A percentile compares a stretch with the other conserved stretches of the same genome.
These are phyloP conservation scores for Alternaria arborescens DNA, from an alignment of 2,329 filamentous ascomycete species.

Conservation along the genomic window DNA sequence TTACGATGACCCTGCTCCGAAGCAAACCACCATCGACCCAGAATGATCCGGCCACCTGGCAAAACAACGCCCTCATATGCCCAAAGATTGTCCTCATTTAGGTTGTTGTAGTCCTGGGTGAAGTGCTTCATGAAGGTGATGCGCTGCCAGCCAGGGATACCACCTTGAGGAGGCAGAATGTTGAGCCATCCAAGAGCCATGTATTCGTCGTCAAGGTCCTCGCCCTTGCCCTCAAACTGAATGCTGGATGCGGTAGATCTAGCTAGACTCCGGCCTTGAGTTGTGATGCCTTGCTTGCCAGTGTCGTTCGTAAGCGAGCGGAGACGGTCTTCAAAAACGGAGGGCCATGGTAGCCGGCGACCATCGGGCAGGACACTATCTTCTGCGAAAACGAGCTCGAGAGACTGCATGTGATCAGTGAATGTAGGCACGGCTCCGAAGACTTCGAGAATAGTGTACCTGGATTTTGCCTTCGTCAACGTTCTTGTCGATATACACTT, in stretches of 20 bases:
- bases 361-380: conserved; percentile 15
- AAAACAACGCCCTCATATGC: conserved; percentile 60
- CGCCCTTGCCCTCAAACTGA: conserved; percentile 51
- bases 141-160: conserved; percentile 63
- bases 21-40: conserved; percentile 60
- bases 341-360: conserved; percentile 45
- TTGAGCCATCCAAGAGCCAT: conserved; percentile 59
- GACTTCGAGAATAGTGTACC: conserved; percentile 22
- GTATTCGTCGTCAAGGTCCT: conserved; percentile 48
- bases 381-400: conserved; percentile 45
- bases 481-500: conserved; percentile 43
- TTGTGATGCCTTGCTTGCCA: conserved; percentile 10
- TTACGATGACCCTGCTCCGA: conserved; percentile 31
- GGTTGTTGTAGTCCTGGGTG: conserved; percentile 37
- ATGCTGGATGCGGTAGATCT: conserved; percentile 28
- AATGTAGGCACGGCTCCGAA: background rate
- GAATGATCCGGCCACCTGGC: conserved; percentile 57
- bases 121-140: conserved; percentile 65
- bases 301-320: conserved; percentile 41
- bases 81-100: conserved; percentile 53
- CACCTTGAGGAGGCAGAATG: conserved; percentile 56
- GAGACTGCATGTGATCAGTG: conserved; percentile 38
- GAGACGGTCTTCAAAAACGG: conserved; percentile 53
- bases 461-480: conserved; percentile 41
- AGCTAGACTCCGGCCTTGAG: conserved; percentile 16